Conservation (phyloP, 2,329 filamentous ascomycete species). For the Diaporthe caulivora region DNA sequence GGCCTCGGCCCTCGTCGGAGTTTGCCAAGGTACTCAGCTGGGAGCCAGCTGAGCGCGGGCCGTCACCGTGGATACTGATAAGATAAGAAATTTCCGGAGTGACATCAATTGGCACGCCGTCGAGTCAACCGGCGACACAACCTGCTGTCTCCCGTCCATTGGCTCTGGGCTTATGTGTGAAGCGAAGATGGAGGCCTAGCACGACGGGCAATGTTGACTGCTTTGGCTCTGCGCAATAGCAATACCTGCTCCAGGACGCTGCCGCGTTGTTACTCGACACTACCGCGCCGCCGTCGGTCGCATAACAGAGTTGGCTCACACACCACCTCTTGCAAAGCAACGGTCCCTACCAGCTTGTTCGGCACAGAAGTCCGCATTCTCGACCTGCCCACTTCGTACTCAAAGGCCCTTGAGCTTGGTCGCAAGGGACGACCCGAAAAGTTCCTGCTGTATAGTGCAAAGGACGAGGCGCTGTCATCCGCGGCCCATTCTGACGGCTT, state of each 20-base stretch:
- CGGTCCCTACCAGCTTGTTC: constrained; percentile 1
- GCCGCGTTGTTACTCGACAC: background rate
- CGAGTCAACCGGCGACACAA: constrained; percentile 31
- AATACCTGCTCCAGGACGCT: constrained; percentile 4
- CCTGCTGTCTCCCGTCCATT: background rate
- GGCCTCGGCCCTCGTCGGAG: background rate
- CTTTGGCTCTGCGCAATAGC: background rate
- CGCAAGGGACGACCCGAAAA: constrained; percentile 3
- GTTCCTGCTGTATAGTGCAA: constrained; percentile 12
- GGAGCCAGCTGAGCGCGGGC: background rate
- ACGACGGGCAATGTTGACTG: constrained; percentile 21
- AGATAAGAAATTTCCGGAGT: constrained; percentile 33
- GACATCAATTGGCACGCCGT: constrained; percentile 24
- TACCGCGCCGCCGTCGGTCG: background rate
- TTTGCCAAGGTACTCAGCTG: background rate
- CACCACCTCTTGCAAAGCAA: background rate
- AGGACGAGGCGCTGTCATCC: background rate
- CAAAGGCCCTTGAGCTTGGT: background rate
- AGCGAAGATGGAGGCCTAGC: background rate
- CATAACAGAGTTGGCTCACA: background rate
- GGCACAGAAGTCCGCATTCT: constrained; percentile 6
- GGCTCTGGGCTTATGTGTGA: background rate
- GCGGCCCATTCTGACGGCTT: background rate
- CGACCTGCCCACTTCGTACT: background rate
- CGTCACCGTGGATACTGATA: background rate